Base-by-base conservation (phyloP, 495 filamentous ascomycete genomes). In the Friedmanniomyces endolithicus region DNA sequence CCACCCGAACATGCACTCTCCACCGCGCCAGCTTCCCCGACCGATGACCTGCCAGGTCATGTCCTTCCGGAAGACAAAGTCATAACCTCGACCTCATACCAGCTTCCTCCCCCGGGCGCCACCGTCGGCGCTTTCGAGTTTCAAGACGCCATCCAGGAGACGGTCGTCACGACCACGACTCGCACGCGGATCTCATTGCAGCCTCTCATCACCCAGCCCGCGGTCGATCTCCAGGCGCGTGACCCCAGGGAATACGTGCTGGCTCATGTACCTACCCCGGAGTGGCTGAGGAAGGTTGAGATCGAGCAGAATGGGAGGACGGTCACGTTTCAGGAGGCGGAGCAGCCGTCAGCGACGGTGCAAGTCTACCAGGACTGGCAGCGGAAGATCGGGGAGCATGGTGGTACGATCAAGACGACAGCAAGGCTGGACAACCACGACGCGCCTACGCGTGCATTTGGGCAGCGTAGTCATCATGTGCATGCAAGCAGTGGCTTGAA, bases 191-290 rank as follows among this genome's bases (percentile, higher is more conserved):
- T 87, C 33, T 82, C 81, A 6, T 90, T 92, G 56, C 90, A 92
- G 14, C 90, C 89, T 17, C 70, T 97, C 12, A 67, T 85, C 47
- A 78, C 96, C 60, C 81, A 79, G 54, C 80, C 85, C 43, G 86
- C 90, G 24, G 80, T 81, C 45, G 79, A 85, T 22, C 72, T 89
- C 16, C 69, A 75, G 40, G 79, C 85, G 46, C 79, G 94, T 46
- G 90, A 97, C 69, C 74, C 86, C 9, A 90, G 94, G 64, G 76
- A 87, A 58, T 99, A 90, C 68, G 94, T 94, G 47, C 75, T 99
- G 34, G 94, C 92, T 45, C 73, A 75, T 40, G 79, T 82, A 20
- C 83, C 86, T 0, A 95, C 90, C 4, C 92, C 92, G 14, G 74
- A 77, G 14, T 80, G 81, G 39, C 68, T 98, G 35, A 81, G 78